phyloP scores from a whole-genome alignment of 2,329 filamentous ascomycete genomes.

The Trichophyton rubrum region DNA sequence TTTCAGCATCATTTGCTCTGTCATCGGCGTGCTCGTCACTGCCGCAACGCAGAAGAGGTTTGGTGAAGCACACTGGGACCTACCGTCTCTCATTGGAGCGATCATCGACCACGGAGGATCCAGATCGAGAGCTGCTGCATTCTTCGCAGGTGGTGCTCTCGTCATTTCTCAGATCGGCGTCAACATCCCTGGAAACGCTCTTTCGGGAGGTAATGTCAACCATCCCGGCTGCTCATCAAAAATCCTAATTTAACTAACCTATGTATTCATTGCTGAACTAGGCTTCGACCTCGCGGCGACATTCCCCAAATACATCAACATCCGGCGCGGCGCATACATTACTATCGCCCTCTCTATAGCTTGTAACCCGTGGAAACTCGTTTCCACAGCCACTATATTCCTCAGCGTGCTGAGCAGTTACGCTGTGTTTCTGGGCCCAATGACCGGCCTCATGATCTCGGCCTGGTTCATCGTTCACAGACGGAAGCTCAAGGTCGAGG shows the following conservation, averaged over 20 bases:
- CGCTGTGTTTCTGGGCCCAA: conserved; percentile 36
- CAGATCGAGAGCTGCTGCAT: conserved; percentile 32
- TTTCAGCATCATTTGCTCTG: conserved; percentile 6
- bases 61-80: conserved; percentile 33
- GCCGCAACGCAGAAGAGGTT: conserved; percentile 23
- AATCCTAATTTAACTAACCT: neutral
- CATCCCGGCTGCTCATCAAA: neutral
- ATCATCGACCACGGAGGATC: conserved; percentile 25
- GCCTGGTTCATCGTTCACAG: conserved; percentile 26
- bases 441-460: conserved; percentile 25
- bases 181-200: conserved; percentile 32
- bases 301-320: conserved; percentile 44
- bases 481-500: conserved; percentile 31
- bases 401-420: conserved; percentile 36
- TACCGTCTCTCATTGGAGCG: conserved; percentile 30
- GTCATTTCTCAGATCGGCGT: conserved; percentile 37
- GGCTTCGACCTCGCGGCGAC: conserved; percentile 46
- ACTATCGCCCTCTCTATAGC: conserved; percentile 12
- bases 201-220: conserved; percentile 25
- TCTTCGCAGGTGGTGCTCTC: conserved; percentile 37
- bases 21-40: conserved; percentile 25
- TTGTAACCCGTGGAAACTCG: conserved; percentile 40
- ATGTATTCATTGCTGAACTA: neutral
- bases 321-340: conserved; percentile 43
- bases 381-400: conserved; percentile 37